phyloP scores from a whole-genome alignment of 192 early-diverging fungal genomes.

The Coemansia guatemalensis region DNA sequence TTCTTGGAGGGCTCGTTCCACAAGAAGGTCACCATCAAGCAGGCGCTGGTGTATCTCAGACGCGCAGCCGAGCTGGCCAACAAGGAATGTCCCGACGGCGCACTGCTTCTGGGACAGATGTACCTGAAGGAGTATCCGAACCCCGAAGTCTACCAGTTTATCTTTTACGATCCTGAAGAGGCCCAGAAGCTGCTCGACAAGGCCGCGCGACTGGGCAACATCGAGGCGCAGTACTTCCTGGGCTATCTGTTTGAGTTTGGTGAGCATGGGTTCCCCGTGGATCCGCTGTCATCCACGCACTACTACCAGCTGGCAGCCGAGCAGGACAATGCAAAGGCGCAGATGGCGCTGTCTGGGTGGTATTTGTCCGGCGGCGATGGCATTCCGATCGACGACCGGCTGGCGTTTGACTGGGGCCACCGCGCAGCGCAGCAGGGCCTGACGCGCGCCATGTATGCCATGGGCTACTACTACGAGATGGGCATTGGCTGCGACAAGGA shows the following conservation, averaged over 20 bases:
- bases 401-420: conserved; percentile 80
- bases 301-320: conserved; percentile 84
- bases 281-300: conserved; percentile 65
- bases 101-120: conserved; percentile 76
- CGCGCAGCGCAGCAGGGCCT: conserved; percentile 77
- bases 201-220: conserved; percentile 73
- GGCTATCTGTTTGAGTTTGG: conserved; percentile 81
- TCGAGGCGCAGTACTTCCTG: conserved; percentile 73
- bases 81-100: conserved; percentile 66
- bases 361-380: conserved; percentile 78
- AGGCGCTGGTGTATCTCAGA: conserved; percentile 82
- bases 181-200: conserved; percentile 71
- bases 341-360: conserved; percentile 86
- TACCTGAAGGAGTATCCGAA: conserved; percentile 69
- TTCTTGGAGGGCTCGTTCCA: conserved; percentile 72
- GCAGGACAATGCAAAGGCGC: conserved; percentile 73
- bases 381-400: conserved; percentile 62
- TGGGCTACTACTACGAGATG: conserved; percentile 88
- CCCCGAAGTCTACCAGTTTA: conserved; percentile 59
- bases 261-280: conserved; percentile 63
- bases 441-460: conserved; percentile 80
- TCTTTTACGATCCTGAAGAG: conserved; percentile 74
- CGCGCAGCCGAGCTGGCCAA: conserved; percentile 72
- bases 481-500: conserved; percentile 66
- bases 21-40: conserved; percentile 66